Evolutionary conservation across 805 yeast genomes (phyloP).

Genomic region (Wickerhamomyces bisporus): DNA sequence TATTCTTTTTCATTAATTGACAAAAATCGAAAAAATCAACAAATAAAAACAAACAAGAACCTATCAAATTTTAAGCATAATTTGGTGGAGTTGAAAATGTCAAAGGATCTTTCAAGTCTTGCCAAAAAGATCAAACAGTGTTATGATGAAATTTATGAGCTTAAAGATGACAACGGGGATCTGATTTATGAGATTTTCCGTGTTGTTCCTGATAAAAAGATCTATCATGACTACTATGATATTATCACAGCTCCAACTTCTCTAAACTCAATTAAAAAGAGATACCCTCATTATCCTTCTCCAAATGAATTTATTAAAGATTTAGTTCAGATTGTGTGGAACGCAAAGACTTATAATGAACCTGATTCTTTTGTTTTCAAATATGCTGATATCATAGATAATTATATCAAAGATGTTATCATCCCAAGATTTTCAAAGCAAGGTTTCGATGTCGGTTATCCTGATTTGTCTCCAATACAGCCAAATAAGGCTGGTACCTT

Average conservation of each 20-base stretch:
- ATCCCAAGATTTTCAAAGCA: conserved; percentile 29
- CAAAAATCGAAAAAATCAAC: too few relatives aligned
- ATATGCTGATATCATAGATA: conserved; percentile 52
- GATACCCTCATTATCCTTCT: conserved; percentile 48
- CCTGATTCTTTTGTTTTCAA: conserved; percentile 61
- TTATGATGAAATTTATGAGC: conserved; percentile 35
- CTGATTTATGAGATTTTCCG: conserved; percentile 55
- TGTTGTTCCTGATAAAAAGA: conserved; percentile 65
- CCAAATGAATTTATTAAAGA: conserved; percentile 72
- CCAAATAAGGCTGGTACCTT: conserved; percentile 17
- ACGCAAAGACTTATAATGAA: conserved; percentile 80
- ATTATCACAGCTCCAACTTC: conserved; percentile 79
- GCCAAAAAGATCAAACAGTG: conserved; percentile 20
- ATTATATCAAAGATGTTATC: conserved; percentile 31
- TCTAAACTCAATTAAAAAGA: conserved; percentile 61
- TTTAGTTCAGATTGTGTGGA: conserved; percentile 82
- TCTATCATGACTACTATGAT: conserved; percentile 71
- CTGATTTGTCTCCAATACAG: conserved; percentile 29
- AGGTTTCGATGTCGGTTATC: conserved; percentile 32
- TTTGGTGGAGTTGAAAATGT: too few relatives aligned
- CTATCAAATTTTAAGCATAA: too few relatives aligned
- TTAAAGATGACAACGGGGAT: conserved; percentile 35
- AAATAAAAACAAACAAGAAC: not conserved
- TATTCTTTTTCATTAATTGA: too few relatives aligned
- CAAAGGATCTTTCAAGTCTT: conserved; percentile 14